These are phyloP conservation scores for Tylopilus orsonianus DNA, from an alignment of 1,284 basidiomycete genomes.

Conservation along the genomic window DNA sequence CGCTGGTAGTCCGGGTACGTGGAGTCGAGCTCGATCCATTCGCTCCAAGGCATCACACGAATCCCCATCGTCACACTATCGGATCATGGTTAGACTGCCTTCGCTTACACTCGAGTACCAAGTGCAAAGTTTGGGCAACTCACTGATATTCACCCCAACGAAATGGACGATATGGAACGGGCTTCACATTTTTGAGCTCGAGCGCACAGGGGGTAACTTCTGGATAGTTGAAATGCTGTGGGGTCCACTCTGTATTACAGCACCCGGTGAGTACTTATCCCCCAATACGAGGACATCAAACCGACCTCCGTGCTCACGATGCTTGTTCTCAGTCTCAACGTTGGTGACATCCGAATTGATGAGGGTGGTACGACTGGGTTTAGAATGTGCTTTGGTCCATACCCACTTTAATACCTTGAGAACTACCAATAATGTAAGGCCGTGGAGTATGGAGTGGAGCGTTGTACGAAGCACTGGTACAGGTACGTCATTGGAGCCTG, in stretches of 20 bases:
- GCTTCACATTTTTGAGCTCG: slow-evolving; percentile 45
- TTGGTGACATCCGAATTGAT: slow-evolving; percentile 2
- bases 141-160: slow-evolving; percentile 63
- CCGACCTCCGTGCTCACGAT: slow-evolving; percentile 27
- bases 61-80: slow-evolving; percentile 74
- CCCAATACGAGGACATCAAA: background rate
- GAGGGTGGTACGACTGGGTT: background rate
- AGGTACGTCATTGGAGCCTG: slow-evolving; percentile 29
- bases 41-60: slow-evolving; percentile 59
- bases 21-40: slow-evolving; percentile 69
- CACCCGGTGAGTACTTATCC: slow-evolving; percentile 3
- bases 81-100: slow-evolving; percentile 55
- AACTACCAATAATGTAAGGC: slow-evolving; percentile 12
- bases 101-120: slow-evolving; percentile 42
- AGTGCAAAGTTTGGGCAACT: slow-evolving; percentile 24
- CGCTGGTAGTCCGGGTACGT: slow-evolving; percentile 51
- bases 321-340: slow-evolving; percentile 19
- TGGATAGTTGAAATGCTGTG: slow-evolving; percentile 54
- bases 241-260: slow-evolving; percentile 44
- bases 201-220: slow-evolving; percentile 40
- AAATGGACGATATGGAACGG: slow-evolving; percentile 64
- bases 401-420: slow-evolving; percentile 19
- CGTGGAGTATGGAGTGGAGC: slow-evolving; percentile 22
- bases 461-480: slow-evolving; percentile 2
- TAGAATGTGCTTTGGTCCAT: background rate